Conservation (phyloP, 768 basidiomycete species). For the Pleurotus citrinopileatus region DNA sequence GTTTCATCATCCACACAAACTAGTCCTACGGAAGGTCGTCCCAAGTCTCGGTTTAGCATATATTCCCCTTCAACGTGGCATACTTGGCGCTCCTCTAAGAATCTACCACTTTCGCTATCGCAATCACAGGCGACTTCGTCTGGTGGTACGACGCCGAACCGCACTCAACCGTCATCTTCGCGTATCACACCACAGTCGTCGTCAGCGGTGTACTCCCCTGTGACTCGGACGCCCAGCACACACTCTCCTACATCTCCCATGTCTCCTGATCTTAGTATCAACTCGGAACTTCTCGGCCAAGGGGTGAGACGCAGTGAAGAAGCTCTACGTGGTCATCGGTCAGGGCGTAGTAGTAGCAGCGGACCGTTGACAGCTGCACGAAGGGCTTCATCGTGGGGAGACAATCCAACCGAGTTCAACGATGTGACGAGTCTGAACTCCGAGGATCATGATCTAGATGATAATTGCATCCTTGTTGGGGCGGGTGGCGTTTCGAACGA, state of each 20-base stretch:
- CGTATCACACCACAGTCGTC: conserved; percentile 2
- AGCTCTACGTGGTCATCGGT: conserved; percentile 27
- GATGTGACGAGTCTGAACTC: conserved; percentile 30
- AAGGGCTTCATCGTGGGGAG: conserved; percentile 69
- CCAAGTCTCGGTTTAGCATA: conserved; percentile 26
- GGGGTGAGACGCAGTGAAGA: conserved; percentile 43
- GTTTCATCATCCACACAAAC: conserved; percentile 14
- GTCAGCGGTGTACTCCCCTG: background rate
- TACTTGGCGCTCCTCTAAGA: conserved; percentile 25
- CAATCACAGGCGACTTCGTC: background rate
- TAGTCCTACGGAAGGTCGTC: conserved; percentile 16
- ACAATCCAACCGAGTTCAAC: conserved; percentile 31
- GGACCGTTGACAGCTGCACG: conserved; percentile 40
- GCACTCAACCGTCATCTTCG: background rate
- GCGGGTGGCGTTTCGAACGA: conserved; percentile 15
- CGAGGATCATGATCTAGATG: conserved; percentile 38
- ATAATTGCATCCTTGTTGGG: conserved; percentile 33
- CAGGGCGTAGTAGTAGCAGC: conserved; percentile 18
- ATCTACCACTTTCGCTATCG: background rate
- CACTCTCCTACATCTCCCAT: conserved; percentile 1
- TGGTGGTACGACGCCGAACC: background rate
- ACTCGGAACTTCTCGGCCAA: conserved; percentile 17
- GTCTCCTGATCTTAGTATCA: conserved; percentile 5
- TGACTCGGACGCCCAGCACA: background rate
- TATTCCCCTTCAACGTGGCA: conserved; percentile 26